Evolutionary conservation across 75 land plant species (phyloP).

Genomic region (Pinus taeda): DNA sequence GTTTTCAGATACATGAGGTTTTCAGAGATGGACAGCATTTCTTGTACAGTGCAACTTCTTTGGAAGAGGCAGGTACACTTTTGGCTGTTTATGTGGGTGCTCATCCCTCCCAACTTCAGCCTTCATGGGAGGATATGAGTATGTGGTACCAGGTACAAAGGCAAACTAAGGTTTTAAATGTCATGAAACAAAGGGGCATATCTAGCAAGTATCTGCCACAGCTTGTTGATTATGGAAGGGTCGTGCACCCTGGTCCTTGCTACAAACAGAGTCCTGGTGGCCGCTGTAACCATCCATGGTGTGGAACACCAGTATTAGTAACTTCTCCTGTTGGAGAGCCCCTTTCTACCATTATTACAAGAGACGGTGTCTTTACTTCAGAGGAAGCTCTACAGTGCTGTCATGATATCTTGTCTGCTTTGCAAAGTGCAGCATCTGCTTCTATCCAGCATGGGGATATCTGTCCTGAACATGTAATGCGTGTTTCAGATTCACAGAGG

Average conservation of each 20-base stretch:
- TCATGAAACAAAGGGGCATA: constrained; percentile 73
- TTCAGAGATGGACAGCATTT: constrained; percentile 33
- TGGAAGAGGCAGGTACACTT: constrained; percentile 51
- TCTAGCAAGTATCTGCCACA: constrained; percentile 78
- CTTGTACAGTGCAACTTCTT: constrained; percentile 54
- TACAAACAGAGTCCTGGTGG: constrained; percentile 43
- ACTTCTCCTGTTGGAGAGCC: constrained; percentile 69
- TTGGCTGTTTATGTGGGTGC: constrained; percentile 73
- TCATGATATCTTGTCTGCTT: constrained; percentile 63
- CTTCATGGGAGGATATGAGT: constrained; percentile 83
- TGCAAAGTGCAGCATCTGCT: constrained; percentile 39
- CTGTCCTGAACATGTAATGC: constrained; percentile 59
- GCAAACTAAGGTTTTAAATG: constrained; percentile 65
- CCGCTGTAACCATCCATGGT: constrained; percentile 78
- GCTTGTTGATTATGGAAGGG: constrained; percentile 76
- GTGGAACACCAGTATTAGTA: constrained; percentile 77
- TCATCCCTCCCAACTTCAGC: constrained; percentile 66
- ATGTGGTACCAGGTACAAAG: constrained; percentile 87
- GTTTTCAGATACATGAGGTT: constrained; percentile 50
- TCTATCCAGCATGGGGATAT: constrained; percentile 68
- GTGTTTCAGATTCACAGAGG: constrained; percentile 22
- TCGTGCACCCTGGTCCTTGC: constrained; percentile 92
- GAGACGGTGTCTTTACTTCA: constrained; percentile 29
- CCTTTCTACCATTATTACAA: constrained; percentile 46
- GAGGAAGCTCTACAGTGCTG: constrained; percentile 63